Evolutionary conservation across 129 eudicot genomes (phyloP), one percentile per base, ranked within the genome.

Genomic region (Calendula officinalis): DNA sequence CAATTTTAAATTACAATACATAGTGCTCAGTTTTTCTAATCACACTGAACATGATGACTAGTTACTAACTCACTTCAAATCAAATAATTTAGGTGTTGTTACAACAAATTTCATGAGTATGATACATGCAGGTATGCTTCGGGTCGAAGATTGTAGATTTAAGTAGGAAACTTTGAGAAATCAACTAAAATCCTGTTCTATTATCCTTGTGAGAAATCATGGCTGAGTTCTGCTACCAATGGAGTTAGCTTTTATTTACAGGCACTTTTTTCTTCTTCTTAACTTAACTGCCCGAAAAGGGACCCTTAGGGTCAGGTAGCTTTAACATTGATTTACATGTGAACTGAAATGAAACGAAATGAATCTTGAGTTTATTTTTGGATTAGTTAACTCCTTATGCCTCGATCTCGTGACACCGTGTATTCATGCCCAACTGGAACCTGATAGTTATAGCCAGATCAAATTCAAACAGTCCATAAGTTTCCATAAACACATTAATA

Each of bases 51-150:
- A n/a, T 70, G 55, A 50, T 5, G 8, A 41, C 1, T 5, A 34
- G 17, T 9, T 67, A 13, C 11, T 37, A 67, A 40, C 32, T 67
- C 8, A 40, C 30, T 40, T 8, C 40, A 13, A 38, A 5, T 32
- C 30, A 41, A 62, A 30, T n/a, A 7, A 33, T 62, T 27, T 44
- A 43, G 32, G n/a, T 62, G 41, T 12, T 32, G 66, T 22, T 2
- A 22, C 30, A 22, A 22, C 30, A 22, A 22, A 1, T 22, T 22
- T 58, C 33, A 17, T 30, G 38, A 44, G 41, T 44, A 32, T 62
- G 68, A 41, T 62, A 62, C 50, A 33, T 62, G 69, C 69, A 64
- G 69, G 69, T 45, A n/a, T 47, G 34, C 45, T 46, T 47, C 34
- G 56, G 15, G 45, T 12, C 13, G 56, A 63, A 10, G 56, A 63